Evolutionary conservation across 805 yeast species (phyloP).

Genomic region (Candida alai): DNA sequence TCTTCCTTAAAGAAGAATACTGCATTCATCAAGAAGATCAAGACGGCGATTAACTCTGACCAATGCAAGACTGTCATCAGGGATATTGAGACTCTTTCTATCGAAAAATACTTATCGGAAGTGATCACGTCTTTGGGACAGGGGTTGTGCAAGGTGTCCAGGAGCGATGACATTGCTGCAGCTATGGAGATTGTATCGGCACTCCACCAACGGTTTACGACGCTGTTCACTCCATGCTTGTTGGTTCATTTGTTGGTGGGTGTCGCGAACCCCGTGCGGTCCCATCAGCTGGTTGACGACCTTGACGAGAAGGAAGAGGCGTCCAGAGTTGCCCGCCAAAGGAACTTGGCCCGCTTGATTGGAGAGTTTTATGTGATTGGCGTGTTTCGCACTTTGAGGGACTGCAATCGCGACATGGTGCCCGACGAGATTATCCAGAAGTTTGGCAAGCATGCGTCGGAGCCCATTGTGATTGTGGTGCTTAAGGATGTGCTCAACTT

Average conservation of each 20-base stretch:
- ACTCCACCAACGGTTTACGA: conserved; percentile 70
- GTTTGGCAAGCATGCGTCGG: conserved; percentile 18
- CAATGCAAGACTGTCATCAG: conserved; percentile 44
- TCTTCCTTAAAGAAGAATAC: conserved; percentile 79
- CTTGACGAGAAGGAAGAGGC: conserved; percentile 41
- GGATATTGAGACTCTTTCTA: conserved; percentile 58
- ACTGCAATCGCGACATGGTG: conserved; percentile 35
- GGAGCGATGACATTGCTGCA: conserved; percentile 56
- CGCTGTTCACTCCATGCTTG: conserved; percentile 48
- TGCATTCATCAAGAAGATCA: conserved; percentile 69
- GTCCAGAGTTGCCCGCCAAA: conserved; percentile 38
- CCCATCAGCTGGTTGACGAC: conserved; percentile 9
- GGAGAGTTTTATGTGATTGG: conserved; percentile 60
- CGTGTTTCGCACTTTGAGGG: conserved; percentile 45
- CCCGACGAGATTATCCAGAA: conserved; percentile 41
- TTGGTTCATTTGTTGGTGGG: conserved; percentile 39
- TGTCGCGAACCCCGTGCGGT: conserved; percentile 26
- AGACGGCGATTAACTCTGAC: conserved; percentile 54
- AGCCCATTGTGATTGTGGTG: conserved; percentile 21
- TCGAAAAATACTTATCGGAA: conserved; percentile 75
- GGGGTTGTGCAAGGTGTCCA: conserved; percentile 49
- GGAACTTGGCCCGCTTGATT: conserved; percentile 46
- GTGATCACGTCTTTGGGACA: conserved; percentile 60
- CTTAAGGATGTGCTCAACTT: conserved; percentile 27
- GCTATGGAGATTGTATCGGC: conserved; percentile 66